A percentile compares a stretch with the other conserved stretches of the same genome.
Conservation (phyloP, 2,329 filamentous ascomycete genomes). For the Xylogone sp. region DNA sequence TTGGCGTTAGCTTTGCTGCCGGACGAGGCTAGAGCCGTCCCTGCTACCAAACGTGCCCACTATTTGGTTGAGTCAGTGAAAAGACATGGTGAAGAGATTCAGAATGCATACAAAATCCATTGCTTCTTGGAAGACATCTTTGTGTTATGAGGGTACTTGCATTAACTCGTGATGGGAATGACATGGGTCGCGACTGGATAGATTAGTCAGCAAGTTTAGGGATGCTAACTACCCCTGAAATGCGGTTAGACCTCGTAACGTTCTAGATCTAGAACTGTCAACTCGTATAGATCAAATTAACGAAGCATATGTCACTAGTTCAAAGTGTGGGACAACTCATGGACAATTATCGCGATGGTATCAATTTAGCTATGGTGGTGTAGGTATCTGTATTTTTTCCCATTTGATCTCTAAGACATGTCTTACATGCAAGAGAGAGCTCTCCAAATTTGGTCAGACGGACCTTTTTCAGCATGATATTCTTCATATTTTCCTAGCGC, state of each 20-base stretch:
- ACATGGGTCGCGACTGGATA: not conserved
- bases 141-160: not conserved
- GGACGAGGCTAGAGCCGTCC: conserved; percentile 51
- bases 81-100: not conserved
- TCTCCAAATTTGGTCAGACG: no score
- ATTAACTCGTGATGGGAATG: not conserved
- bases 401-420: no score
- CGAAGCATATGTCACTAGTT: no score
- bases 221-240: not conserved
- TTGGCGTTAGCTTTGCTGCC: conserved; percentile 57
- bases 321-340: no score
- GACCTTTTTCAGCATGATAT: no score
- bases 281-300: no score
- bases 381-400: no score
- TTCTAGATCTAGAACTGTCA: not conserved
- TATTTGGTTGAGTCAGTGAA: conserved; percentile 23
- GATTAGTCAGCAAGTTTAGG: not conserved
- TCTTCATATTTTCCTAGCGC: no score
- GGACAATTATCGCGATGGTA: no score
- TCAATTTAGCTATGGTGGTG: no score
- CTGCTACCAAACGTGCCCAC: conserved; percentile 67
- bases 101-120: not conserved
- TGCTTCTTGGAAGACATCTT: not conserved
- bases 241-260: not conserved
- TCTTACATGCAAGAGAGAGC: no score